These are phyloP conservation scores for Xylaria sp. DNA, from an alignment of 495 filamentous ascomycete genomes.

Conservation along the genomic window DNA sequence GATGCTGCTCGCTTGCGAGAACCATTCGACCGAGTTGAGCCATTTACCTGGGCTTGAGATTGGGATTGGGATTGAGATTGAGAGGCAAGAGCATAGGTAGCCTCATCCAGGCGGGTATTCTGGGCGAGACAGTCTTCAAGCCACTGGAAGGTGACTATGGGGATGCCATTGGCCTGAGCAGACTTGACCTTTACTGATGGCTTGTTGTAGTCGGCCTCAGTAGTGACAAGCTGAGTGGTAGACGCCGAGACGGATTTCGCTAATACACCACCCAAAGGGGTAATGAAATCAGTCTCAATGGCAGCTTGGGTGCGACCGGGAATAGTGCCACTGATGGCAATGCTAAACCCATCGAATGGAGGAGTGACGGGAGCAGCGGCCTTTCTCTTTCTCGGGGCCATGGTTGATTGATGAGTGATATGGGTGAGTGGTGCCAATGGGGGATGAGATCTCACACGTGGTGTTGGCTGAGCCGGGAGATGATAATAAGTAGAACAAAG, in stretches of 20 bases:
- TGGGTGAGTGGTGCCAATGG: background rate
- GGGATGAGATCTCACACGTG: background rate
- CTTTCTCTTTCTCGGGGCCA: constrained; percentile 29
- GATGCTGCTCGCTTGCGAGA: constrained; percentile 35
- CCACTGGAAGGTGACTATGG: constrained; percentile 69
- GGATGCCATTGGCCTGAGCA: constrained; percentile 55
- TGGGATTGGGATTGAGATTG: constrained; percentile 32
- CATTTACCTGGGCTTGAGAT: constrained; percentile 33
- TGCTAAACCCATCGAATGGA: constrained; percentile 51
- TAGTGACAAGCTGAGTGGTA: constrained; percentile 68
- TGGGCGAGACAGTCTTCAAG: constrained; percentile 58
- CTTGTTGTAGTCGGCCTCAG: constrained; percentile 60
- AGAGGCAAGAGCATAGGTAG: constrained; percentile 37
- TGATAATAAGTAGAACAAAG: background rate
- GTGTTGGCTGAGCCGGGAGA: background rate
- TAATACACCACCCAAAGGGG: constrained; percentile 57
- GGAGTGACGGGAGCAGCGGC: constrained; percentile 35
- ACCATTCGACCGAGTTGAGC: constrained; percentile 32
- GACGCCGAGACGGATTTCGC: constrained; percentile 51
- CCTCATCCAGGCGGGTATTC: constrained; percentile 52
- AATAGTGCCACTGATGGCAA: constrained; percentile 70
- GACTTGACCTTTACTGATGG: constrained; percentile 55
- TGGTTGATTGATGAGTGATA: constrained; percentile 1
- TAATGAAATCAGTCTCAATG: constrained; percentile 51
- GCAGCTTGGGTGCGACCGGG: constrained; percentile 57